Evolutionary conservation across 495 filamentous ascomycete species (phyloP), one percentile per base, ranked within the genome.

Genomic region (Hypomontagnella submonticulosa): DNA sequence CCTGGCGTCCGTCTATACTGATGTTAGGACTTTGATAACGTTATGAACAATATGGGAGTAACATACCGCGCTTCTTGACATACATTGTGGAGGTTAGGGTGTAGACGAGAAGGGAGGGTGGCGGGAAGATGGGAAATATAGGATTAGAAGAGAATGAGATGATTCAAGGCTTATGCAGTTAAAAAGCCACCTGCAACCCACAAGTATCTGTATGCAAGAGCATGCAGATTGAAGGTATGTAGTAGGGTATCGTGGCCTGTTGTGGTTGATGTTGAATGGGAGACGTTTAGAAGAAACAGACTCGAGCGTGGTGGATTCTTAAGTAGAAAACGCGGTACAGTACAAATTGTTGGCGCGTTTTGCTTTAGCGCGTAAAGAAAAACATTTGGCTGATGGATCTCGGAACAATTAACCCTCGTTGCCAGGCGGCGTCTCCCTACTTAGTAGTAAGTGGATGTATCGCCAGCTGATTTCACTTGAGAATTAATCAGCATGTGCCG

Each of bases 1-100:
- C 95, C 84, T 98, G 97, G 83, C 95, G 94, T 80, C 95, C 95
- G 84, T 99, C 94, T 98, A 49, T 4, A 40, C 11, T 20, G 19
- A 59, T 47, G 73, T 81, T 37, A 79, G 69, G 30, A 19, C 11
- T 37, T 38, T 19, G 2, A 9, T 19, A 7, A 6, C 32, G 32
- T 27, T 50, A 12, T 44, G 57, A 50, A 41, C 47, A 27, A 13
- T 33, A 4, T 15, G 18, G 34, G 53, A 43, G 19, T 54, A 71
- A 81, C 82, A 68, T 81, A 85, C 83, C 84, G 75, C 84, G 80
- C 77, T 86, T 86, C 73, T 77, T 80, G 70, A 86, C 84, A 73
- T 80, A 86, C 84, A 86, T 86, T 61, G 73, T 73, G 75, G 69
- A 42, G 68, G 12, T 61, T 42, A 52, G 36, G 60, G 13, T 41